Conservation (phyloP, 345 rosid species). For the Diplotaxis tenuifolia region DNA sequence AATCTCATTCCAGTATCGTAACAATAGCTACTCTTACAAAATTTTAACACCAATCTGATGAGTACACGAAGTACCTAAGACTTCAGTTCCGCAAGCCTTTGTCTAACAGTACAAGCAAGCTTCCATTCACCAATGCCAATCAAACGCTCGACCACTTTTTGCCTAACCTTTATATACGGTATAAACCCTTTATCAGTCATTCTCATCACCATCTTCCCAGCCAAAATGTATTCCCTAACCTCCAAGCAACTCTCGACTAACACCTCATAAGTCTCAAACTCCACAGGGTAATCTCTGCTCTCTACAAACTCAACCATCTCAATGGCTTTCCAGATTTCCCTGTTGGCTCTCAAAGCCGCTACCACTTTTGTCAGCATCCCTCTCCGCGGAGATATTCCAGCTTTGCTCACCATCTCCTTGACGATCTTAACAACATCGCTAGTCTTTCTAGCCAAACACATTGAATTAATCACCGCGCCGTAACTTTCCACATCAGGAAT, state of each 20-base stretch:
- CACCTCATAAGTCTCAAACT: conserved; percentile 62
- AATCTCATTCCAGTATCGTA: conserved; percentile 15
- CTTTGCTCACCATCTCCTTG: conserved; percentile 71
- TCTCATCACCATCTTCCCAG: conserved; percentile 60
- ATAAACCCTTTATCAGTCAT: conserved; percentile 81
- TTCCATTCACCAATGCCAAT: conserved; percentile 55
- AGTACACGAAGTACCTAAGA: conserved; percentile 44
- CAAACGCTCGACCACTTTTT: conserved; percentile 66
- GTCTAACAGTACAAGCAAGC: conserved; percentile 66
- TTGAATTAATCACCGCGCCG: conserved; percentile 45
- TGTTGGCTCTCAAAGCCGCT: conserved; percentile 58
- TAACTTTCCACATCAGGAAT: conserved; percentile 75
- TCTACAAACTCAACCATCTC: conserved; percentile 73
- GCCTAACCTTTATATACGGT: conserved; percentile 72
- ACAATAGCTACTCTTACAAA: conserved; percentile 26
- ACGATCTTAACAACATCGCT: conserved; percentile 52
- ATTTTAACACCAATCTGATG: conserved; percentile 23
- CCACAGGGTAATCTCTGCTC: conserved; percentile 49
- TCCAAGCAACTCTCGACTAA: conserved; percentile 70
- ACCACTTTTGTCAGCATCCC: conserved; percentile 56
- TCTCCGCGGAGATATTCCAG: conserved; percentile 61
- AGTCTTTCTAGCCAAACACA: conserved; percentile 59
- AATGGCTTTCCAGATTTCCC: conserved; percentile 65
- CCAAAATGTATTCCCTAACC: conserved; percentile 60
- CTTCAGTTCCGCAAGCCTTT: conserved; percentile 55